A percentile compares a stretch with the other conserved stretches of the same genome.
Conservation (phyloP, 2,329 filamentous ascomycete genomes). For the Xylariaceae sp. region DNA sequence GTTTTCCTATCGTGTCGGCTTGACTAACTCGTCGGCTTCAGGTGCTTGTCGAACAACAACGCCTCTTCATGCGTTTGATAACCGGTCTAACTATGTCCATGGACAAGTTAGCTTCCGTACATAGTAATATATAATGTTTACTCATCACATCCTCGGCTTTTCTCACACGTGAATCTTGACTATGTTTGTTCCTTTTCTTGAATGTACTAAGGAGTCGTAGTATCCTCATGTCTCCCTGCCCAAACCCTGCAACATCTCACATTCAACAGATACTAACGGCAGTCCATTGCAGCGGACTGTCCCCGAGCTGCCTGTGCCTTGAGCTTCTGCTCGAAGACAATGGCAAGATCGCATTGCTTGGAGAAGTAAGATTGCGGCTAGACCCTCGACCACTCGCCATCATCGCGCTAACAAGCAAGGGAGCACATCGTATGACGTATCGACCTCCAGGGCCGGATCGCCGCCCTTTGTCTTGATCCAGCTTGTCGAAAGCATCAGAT, state of each 20-base stretch:
- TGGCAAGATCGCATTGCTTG: neutral
- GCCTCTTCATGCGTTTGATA: neutral
- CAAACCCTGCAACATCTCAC: neutral
- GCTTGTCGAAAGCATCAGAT: constrained; percentile 16
- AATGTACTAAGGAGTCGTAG: neutral
- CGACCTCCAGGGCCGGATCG: constrained; percentile 17
- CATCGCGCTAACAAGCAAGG: neutral
- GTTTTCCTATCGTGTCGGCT: neutral
- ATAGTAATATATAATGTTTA: constrained; percentile 6
- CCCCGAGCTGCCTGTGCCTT: neutral
- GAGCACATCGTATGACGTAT: constrained; percentile 2
- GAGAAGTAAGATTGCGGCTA: neutral
- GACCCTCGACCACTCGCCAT: neutral
- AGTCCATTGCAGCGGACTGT: neutral
- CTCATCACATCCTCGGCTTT: neutral
- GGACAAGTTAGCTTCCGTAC: neutral
- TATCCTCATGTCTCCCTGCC: neutral
- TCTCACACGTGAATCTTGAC: neutral
- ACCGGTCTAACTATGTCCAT: neutral
- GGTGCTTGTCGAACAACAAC: neutral
- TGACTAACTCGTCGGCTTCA: constrained; percentile 5
- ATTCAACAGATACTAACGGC: neutral
- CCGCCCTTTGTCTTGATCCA: constrained; percentile 20
- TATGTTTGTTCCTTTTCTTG: neutral
- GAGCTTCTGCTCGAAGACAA: neutral